Percentiles rank a stretch among this genome's conserved stretches.
Conservation (phyloP, 768 basidiomycete species). For the Tulasnella sp. region DNA sequence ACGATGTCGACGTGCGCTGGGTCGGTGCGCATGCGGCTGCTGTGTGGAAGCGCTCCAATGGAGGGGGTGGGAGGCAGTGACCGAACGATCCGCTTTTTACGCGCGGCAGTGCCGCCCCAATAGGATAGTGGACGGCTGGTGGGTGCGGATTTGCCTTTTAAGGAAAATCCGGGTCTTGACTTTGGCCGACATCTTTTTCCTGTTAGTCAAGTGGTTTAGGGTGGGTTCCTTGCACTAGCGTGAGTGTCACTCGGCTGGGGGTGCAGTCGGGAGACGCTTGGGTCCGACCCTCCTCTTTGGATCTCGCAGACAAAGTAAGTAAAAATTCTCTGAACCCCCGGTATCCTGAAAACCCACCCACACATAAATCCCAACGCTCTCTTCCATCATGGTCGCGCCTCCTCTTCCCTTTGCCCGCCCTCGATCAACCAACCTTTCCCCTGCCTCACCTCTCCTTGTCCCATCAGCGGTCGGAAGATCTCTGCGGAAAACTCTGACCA, state of each 20-base stretch:
- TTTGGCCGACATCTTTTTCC: background rate
- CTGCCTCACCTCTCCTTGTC: background rate
- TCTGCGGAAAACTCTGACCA: slow-evolving; percentile 3
- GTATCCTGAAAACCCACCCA: slow-evolving; percentile 2
- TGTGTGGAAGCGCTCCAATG: slow-evolving; percentile 9
- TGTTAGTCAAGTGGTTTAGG: slow-evolving; percentile 11
- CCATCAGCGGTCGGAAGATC: background rate
- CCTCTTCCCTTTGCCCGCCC: background rate
- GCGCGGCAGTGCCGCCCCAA: slow-evolving; percentile 8
- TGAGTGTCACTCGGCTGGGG: background rate
- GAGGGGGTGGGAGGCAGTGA: slow-evolving; percentile 8
- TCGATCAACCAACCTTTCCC: background rate
- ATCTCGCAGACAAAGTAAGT: slow-evolving; percentile 4
- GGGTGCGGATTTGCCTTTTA: slow-evolving; percentile 3
- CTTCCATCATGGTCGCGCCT: background rate
- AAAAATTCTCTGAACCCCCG: background rate
- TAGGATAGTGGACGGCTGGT: background rate
- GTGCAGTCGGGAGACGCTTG: background rate
- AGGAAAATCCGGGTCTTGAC: slow-evolving; percentile 2
- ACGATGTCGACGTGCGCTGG: background rate
- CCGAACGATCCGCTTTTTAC: background rate
- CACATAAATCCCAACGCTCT: slow-evolving; percentile 11
- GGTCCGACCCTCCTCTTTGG: slow-evolving; percentile 9
- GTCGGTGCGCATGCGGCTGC: background rate
- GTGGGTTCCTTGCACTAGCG: slow-evolving; percentile 11